Conservation (phyloP, 345 rosid species). For the Eucalyptus erythrocorys region DNA sequence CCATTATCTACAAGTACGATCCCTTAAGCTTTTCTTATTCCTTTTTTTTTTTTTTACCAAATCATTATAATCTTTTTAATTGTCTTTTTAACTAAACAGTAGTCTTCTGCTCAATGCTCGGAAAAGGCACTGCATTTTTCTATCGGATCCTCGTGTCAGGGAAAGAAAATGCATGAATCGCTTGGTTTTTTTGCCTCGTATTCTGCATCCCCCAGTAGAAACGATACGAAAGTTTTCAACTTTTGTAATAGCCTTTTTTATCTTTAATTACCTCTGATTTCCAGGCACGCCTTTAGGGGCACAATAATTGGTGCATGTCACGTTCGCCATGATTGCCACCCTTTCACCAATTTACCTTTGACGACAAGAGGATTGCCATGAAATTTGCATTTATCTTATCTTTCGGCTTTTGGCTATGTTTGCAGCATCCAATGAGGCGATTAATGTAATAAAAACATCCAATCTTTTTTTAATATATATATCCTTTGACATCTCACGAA, state of each 20-base stretch:
- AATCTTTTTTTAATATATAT: not conserved
- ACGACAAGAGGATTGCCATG: not conserved
- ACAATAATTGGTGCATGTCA: not conserved
- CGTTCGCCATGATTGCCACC: not conserved
- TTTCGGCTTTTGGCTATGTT: not conserved
- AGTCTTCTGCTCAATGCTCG: not conserved
- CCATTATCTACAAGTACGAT: not conserved
- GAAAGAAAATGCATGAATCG: not conserved
- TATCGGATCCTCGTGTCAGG: not conserved
- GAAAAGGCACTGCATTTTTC: not conserved
- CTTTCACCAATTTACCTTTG: not conserved
- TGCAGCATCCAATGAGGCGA: not conserved
- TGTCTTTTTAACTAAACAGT: not conserved
- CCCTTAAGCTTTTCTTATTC: not conserved
- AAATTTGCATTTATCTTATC: not conserved
- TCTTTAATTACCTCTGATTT: not conserved
- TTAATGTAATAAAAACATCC: not conserved
- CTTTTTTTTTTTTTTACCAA: not conserved
- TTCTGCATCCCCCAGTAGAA: not conserved
- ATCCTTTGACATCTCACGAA: not conserved
- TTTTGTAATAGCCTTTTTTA: not conserved
- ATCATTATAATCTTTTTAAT: not conserved
- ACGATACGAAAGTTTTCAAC: not conserved
- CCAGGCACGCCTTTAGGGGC: not conserved
- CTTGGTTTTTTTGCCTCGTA: not conserved